Evolutionary conservation across 108 stramenopile species (phyloP).

Genomic region (Conticribra weissflogii): DNA sequence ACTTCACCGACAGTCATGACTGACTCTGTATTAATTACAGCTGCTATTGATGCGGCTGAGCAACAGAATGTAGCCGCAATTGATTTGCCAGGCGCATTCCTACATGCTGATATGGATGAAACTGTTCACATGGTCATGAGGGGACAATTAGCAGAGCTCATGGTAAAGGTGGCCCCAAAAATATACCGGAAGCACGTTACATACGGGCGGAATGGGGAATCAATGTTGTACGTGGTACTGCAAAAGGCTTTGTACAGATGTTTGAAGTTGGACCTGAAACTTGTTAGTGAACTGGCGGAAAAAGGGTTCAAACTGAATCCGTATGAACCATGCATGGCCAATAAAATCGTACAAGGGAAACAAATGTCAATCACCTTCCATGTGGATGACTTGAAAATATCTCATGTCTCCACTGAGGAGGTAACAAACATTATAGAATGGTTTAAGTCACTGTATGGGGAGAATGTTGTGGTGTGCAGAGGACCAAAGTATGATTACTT

Average conservation of each 20-base stretch:
- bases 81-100: conserved; percentile 6
- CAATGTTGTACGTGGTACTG: neutral
- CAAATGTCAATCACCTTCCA: conserved; percentile 7
- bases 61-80: neutral
- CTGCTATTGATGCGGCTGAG: conserved; percentile 11
- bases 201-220: neutral
- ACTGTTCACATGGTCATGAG: neutral
- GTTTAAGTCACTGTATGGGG: neutral
- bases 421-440: neutral
- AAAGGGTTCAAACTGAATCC: conserved; percentile 4
- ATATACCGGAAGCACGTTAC: neutral
- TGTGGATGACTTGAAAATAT: conserved; percentile 13
- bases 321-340: conserved; percentile 11
- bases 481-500: conserved; percentile 4
- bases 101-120: conserved; percentile 7
- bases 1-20: conserved; percentile 8
- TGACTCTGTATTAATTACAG: conserved; percentile 5
- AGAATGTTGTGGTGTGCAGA: neutral
- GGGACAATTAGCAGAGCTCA: neutral
- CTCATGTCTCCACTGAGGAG: neutral
- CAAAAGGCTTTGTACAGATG: conserved; percentile 5
- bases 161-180: neutral
- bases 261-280: neutral
- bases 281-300: neutral
- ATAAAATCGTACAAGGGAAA: neutral